A percentile compares a stretch with the other conserved stretches of the same genome.
These are phyloP conservation scores for Emergomyces pasteurianus DNA, from an alignment of 2,329 filamentous ascomycete genomes.

Conservation along the genomic window DNA sequence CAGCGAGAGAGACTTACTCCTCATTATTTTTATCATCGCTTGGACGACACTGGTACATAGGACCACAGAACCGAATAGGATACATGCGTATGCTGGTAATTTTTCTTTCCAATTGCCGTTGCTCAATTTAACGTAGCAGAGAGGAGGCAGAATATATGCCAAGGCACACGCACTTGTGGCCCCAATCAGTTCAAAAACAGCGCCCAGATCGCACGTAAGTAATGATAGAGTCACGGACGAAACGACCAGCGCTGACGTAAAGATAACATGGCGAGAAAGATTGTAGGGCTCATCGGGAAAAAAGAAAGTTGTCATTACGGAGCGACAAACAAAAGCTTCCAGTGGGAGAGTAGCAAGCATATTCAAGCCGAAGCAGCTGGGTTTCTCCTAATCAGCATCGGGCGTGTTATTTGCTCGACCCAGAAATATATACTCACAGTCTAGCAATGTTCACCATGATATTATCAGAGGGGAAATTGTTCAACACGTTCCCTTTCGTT, in stretches of 20 bases:
- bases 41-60: slow-evolving; percentile 71
- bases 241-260: slow-evolving; percentile 73
- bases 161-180: slow-evolving; percentile 88
- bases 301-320: slow-evolving; percentile 86
- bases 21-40: slow-evolving; percentile 55
- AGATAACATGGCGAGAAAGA: slow-evolving; percentile 70
- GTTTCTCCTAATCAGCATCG: slow-evolving; percentile 13
- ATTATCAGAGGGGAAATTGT: slow-evolving; percentile 90
- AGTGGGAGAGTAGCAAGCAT: slow-evolving; percentile 96
- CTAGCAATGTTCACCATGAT: slow-evolving; percentile 89
- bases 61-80: slow-evolving; percentile 66
- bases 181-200: slow-evolving; percentile 91
- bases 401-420: background rate
- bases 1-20: slow-evolving; percentile 20
- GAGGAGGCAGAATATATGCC: slow-evolving; percentile 86
- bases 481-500: slow-evolving; percentile 90
- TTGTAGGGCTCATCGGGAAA: slow-evolving; percentile 64
- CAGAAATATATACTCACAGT: slow-evolving; percentile 38
- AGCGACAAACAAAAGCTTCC: slow-evolving; percentile 93
- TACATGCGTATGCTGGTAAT: slow-evolving; percentile 57
- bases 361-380: slow-evolving; percentile 81
- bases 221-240: slow-evolving; percentile 65
- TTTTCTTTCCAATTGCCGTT: slow-evolving; percentile 63
- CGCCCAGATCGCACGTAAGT: slow-evolving; percentile 82
- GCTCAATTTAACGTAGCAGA: slow-evolving; percentile 91